These are phyloP conservation scores for Fusarium praegraminearum DNA, from an alignment of 2,329 filamentous ascomycete genomes.

Conservation along the genomic window DNA sequence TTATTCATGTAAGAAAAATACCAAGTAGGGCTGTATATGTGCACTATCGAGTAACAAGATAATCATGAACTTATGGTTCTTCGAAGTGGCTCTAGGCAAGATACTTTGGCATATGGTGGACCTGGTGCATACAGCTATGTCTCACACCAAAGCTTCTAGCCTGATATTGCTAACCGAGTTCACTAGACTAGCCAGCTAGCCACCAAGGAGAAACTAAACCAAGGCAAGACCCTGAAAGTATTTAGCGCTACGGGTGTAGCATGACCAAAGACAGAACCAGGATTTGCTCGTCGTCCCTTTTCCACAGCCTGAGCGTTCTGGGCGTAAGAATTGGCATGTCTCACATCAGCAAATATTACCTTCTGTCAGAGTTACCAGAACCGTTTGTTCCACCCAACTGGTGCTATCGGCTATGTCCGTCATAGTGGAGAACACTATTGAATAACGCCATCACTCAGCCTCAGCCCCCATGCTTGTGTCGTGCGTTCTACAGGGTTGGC, in stretches of 20 bases:
- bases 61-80: neutral
- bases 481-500: neutral
- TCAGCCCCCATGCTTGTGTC: neutral
- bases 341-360: neutral
- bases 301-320: rapidly evolving
- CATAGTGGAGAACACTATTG: neutral
- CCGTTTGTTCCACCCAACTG: neutral
- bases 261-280: neutral
- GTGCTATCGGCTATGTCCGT: neutral
- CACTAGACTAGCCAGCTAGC: neutral
- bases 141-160: neutral
- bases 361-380: neutral
- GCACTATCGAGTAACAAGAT: neutral
- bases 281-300: neutral
- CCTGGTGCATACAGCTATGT: neutral
- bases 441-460: neutral
- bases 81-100: neutral
- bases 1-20: neutral
- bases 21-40: neutral
- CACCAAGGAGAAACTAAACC: neutral
- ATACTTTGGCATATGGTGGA: neutral
- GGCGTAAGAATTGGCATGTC: neutral
- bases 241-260: neutral
- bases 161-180: neutral
- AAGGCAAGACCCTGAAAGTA: neutral